Evolutionary conservation across 2,329 filamentous ascomycete genomes (phyloP), one percentile per base, ranked within the genome.

Genomic region (Arthrobotrys sphaeroides): DNA sequence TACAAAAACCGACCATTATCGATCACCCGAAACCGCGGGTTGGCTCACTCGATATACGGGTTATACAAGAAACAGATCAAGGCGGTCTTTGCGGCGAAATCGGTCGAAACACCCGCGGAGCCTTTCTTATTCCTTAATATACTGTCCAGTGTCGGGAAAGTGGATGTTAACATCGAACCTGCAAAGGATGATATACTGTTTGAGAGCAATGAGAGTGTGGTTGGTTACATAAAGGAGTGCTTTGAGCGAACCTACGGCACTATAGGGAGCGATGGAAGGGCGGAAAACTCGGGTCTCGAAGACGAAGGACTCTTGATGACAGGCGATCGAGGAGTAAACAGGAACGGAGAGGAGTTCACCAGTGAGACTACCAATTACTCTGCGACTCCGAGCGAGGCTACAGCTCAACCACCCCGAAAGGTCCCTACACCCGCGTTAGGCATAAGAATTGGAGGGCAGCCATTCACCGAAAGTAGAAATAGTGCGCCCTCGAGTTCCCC

Each of bases 141-240:
- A 6, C 77, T 79, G 1, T 87, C 85, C 78, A 84, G 84, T 2
- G 73, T 79, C 1, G 82, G 82, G 2, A 84, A 82, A 62, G 87
- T 87, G 77, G 86, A 87, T 78, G 81, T 83, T 0, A 87, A 87
- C 69, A 81, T 87, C 6, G 86, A 87, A 78, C 85, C 86, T 6
- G 83, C 84, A 0, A 87, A 87, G 76, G 85, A 87, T 69, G 84
- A 87, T 78, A 82, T 87, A 0, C 79, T 86, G 7, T 87, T 87
- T 77, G 83, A 84, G n/a, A 81, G 85, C 49, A 77, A 81, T 7
- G 79, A 81, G n/a, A 43, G 26, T 33, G 59, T 65, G 3, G 1
- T 75, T 3, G 20, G 9, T 4, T 43, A 10, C 26, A 59, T 75
- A 5, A 51, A 60, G 12, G 22, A 43, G 6, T 24, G 26, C 13